Conservation (phyloP, 495 filamentous ascomycete species). For the Aspergillus asperescens region DNA sequence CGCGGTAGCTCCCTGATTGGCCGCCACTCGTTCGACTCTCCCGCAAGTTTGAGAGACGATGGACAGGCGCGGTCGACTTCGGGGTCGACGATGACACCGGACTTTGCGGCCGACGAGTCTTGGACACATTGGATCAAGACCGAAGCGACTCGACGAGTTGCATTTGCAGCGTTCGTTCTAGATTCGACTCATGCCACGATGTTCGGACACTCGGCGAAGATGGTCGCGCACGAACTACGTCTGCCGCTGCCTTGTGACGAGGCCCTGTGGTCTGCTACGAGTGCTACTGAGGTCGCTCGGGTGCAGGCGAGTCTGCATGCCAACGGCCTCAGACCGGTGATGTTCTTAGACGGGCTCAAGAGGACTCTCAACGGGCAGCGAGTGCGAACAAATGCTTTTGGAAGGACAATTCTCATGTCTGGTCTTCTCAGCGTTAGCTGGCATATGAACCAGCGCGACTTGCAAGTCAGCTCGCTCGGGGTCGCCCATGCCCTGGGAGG, state of each 20-base stretch:
- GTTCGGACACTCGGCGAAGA: conserved; percentile 95
- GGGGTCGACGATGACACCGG: conserved; percentile 55
- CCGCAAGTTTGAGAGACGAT: conserved; percentile 71
- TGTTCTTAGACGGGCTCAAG: conserved; percentile 89
- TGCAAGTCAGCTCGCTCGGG: conserved; percentile 86
- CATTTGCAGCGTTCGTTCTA: conserved; percentile 92
- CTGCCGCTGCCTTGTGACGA: conserved; percentile 92
- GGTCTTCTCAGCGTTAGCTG: conserved; percentile 89
- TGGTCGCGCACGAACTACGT: conserved; percentile 95
- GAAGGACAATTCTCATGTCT: conserved; percentile 92
- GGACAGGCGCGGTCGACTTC: conserved; percentile 45
- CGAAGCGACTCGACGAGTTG: conserved; percentile 82
- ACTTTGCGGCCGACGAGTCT: conserved; percentile 73
- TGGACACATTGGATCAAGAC: conserved; percentile 98
- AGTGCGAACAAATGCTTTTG: conserved; percentile 91
- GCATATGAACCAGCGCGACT: conserved; percentile 96
- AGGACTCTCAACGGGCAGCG: conserved; percentile 79
- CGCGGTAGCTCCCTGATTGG: conserved; percentile 88
- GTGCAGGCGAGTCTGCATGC: conserved; percentile 78
- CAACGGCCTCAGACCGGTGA: conserved; percentile 77
- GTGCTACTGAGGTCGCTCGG: conserved; percentile 77
- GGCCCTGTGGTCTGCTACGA: conserved; percentile 87
- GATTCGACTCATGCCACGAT: conserved; percentile 97
- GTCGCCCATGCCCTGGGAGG: conserved; percentile 76
- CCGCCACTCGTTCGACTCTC: conserved; percentile 80